Percentiles rank a stretch among this genome's conserved stretches.
These are phyloP conservation scores for Xylaria hypoxylon DNA, from an alignment of 2,329 filamentous ascomycete genomes.

Conservation along the genomic window DNA sequence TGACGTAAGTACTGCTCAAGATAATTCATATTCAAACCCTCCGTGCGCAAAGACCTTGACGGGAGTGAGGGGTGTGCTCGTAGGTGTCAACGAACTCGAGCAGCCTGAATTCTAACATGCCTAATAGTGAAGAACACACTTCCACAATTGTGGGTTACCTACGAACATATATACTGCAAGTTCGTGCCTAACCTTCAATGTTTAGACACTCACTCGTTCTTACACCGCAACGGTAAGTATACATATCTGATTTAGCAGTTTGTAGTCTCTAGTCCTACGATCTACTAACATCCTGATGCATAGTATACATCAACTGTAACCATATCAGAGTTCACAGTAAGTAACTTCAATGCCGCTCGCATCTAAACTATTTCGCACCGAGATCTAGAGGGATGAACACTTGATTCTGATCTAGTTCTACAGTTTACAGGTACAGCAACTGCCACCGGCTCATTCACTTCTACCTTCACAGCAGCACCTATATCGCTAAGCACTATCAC, in stretches of 20 bases:
- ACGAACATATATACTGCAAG: neutral
- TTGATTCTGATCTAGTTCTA: neutral
- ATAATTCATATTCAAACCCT: neutral
- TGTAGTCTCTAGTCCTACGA: neutral
- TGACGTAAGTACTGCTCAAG: slow-evolving; percentile 29
- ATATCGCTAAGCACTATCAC: slow-evolving; percentile 14
- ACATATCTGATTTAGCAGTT: neutral
- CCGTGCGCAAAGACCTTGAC: neutral
- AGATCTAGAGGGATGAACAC: neutral
- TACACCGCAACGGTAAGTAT: slow-evolving; percentile 18
- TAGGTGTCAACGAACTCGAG: neutral
- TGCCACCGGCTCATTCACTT: slow-evolving; percentile 1
- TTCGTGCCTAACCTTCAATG: slow-evolving; percentile 2
- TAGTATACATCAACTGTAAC: slow-evolving; percentile 24
- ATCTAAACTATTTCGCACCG: neutral
- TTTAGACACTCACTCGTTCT: slow-evolving; percentile 18
- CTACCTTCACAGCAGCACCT: slow-evolving; percentile 5
- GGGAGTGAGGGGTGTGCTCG: neutral
- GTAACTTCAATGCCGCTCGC: neutral
- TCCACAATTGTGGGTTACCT: slow-evolving; percentile 26
- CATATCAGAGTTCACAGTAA: slow-evolving; percentile 10
- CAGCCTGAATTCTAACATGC: slow-evolving; percentile 12
- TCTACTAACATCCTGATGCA: neutral
- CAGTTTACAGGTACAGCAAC: slow-evolving; percentile 25
- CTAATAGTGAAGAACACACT: slow-evolving; percentile 23